These are phyloP conservation scores for Acrocalymma vagum DNA, from an alignment of 2,329 filamentous ascomycete genomes.

Conservation along the genomic window DNA sequence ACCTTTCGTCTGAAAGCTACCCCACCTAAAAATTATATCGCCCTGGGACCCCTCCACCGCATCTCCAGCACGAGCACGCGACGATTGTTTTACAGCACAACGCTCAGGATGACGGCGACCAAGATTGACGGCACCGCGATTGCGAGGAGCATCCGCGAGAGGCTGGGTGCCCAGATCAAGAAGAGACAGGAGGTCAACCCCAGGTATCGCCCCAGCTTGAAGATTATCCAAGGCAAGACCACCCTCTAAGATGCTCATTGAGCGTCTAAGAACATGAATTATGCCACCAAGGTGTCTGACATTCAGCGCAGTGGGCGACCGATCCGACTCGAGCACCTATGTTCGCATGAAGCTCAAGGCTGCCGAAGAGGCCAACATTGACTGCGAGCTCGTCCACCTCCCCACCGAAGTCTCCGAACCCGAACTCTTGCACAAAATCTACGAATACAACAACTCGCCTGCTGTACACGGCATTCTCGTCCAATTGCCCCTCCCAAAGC, in stretches of 20 bases:
- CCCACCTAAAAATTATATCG: slow-evolving; percentile 39
- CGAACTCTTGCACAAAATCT: slow-evolving; percentile 85
- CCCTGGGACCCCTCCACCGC: slow-evolving; percentile 19
- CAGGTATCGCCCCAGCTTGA: slow-evolving; percentile 86
- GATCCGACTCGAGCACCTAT: slow-evolving; percentile 96
- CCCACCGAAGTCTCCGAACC: slow-evolving; percentile 82
- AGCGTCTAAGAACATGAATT: too few species aligned
- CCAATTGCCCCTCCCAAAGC: slow-evolving; percentile 87
- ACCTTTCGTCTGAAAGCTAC: slow-evolving; percentile 42
- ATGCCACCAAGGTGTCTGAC: too few species aligned
- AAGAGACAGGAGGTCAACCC: slow-evolving; percentile 84
- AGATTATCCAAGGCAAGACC: slow-evolving; percentile 87
- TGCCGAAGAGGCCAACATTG: slow-evolving; percentile 91
- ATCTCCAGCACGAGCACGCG: slow-evolving; percentile 19
- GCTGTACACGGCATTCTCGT: slow-evolving; percentile 91
- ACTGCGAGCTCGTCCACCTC: slow-evolving; percentile 85
- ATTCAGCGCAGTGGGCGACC: slow-evolving; percentile 76
- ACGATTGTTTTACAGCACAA: slow-evolving; percentile 59
- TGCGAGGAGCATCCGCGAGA: slow-evolving; percentile 88
- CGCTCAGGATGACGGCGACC: slow-evolving; percentile 77
- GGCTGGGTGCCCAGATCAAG: slow-evolving; percentile 80
- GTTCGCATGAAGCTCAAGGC: slow-evolving; percentile 99
- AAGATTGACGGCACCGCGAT: slow-evolving; percentile 97
- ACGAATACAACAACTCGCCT: slow-evolving; percentile 84
- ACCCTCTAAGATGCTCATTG: too few species aligned